These are phyloP conservation scores for Stephanodiscus minutulus DNA, from an alignment of 108 stramenopile species.

Conservation along the genomic window DNA sequence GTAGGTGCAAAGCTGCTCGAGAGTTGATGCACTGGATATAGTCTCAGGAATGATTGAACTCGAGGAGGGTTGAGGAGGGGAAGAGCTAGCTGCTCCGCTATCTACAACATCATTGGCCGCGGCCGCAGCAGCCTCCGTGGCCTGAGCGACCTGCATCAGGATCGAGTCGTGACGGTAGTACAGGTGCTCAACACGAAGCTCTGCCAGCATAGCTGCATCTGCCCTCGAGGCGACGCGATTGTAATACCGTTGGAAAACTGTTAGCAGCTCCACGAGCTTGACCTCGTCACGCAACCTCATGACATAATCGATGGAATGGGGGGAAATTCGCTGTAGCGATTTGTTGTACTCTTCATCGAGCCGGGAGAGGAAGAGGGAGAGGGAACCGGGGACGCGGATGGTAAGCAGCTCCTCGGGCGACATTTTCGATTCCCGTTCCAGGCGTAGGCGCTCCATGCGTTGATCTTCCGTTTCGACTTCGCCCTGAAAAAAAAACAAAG, in stretches of 20 bases:
- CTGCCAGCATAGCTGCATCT: constrained; percentile 81
- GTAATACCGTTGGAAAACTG: constrained; percentile 81
- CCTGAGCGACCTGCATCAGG: constrained; percentile 83
- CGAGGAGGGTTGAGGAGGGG: constrained; percentile 11
- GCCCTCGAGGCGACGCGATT: constrained; percentile 63
- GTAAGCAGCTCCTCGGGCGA: constrained; percentile 75
- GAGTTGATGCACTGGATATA: constrained; percentile 42
- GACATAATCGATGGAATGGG: constrained; percentile 93
- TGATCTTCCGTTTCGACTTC: constrained; percentile 83
- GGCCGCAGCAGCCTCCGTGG: constrained; percentile 18
- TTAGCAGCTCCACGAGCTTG: constrained; percentile 78
- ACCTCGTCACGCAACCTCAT: constrained; percentile 90
- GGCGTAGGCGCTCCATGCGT: constrained; percentile 81
- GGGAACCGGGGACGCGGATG: constrained; percentile 89
- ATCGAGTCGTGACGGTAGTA: constrained; percentile 98
- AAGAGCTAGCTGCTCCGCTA: constrained; percentile 36
- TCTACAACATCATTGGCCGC: constrained; percentile 17
- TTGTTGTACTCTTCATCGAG: constrained; percentile 97
- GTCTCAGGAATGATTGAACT: constrained; percentile 5
- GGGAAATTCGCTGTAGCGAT: constrained; percentile 90
- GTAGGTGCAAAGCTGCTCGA: constrained; percentile 82
- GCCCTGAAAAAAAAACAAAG: constrained; percentile 25
- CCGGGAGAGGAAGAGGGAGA: constrained; percentile 79
- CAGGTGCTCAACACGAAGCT: constrained; percentile 88
- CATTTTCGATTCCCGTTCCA: constrained; percentile 79